Percentiles rank a stretch among this genome's conserved stretches.
Conservation (phyloP, 2,329 filamentous ascomycete species). For the Fusarium poae region DNA sequence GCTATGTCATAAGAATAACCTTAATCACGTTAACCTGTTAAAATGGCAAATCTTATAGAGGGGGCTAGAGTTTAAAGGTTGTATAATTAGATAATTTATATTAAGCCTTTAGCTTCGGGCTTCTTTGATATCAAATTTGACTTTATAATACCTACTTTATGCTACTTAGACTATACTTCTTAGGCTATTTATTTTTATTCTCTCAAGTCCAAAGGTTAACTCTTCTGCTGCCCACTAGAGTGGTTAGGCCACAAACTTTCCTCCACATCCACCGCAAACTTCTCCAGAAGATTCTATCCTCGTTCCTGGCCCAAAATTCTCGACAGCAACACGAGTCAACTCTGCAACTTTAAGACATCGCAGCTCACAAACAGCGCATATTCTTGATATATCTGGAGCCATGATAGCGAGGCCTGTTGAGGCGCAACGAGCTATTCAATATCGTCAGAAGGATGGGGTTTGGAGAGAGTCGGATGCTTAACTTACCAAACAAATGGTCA, state of each 20-base stretch:
- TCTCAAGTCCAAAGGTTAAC: too few species aligned
- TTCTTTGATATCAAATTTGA: too few species aligned
- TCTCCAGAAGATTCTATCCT: constrained; percentile 52
- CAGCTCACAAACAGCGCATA: constrained; percentile 67
- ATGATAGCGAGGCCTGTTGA: constrained; percentile 68
- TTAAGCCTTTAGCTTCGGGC: too few species aligned
- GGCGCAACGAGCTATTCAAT: constrained; percentile 62
- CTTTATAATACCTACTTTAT: too few species aligned
- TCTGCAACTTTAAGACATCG: constrained; percentile 63
- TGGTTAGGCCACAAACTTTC: constrained; percentile 59
- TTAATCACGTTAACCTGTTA: too few species aligned
- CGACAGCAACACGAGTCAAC: constrained; percentile 54
- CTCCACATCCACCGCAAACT: constrained; percentile 57
- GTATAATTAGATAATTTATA: too few species aligned
- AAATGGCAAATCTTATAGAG: too few species aligned
- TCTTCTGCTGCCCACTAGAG: too few species aligned
- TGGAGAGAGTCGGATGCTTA: neutral
- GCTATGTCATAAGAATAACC: too few species aligned
- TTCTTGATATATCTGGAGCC: constrained; percentile 65
- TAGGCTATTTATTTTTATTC: too few species aligned
- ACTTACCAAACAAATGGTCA: constrained; percentile 58
- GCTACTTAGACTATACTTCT: too few species aligned
- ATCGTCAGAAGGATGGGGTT: constrained; percentile 3
- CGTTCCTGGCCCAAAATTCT: constrained; percentile 49
- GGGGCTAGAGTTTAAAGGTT: too few species aligned